Evolutionary conservation across 2,329 filamentous ascomycete genomes (phyloP).

Genomic region (Lithohypha guttulata): DNA sequence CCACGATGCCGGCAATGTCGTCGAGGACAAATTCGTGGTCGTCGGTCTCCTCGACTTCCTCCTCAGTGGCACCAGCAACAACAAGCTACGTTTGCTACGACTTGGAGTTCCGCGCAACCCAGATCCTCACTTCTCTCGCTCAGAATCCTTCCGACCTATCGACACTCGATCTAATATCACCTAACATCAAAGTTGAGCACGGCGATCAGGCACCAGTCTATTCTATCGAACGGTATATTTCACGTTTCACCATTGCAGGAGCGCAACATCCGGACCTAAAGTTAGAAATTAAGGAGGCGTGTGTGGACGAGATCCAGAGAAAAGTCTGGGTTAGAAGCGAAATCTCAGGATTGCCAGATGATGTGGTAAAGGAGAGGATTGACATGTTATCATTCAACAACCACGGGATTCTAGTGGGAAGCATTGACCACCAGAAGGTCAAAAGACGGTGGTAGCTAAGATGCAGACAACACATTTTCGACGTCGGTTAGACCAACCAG

Average conservation of each 20-base stretch:
- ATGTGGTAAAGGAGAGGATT: slow-evolving; percentile 10
- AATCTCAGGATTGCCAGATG: slow-evolving; percentile 9
- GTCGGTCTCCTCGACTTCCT: background rate
- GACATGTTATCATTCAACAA: slow-evolving; percentile 11
- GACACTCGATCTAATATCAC: slow-evolving; percentile 4
- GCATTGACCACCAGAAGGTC: slow-evolving; percentile 10
- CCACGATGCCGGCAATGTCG: background rate
- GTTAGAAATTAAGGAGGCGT: slow-evolving; percentile 11
- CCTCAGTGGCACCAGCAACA: background rate
- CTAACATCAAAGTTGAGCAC: slow-evolving; percentile 6
- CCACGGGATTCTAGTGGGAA: slow-evolving; percentile 9
- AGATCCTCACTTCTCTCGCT: slow-evolving; percentile 8
- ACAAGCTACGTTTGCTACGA: background rate
- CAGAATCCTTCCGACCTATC: background rate
- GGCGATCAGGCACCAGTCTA: slow-evolving; percentile 4
- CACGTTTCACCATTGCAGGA: background rate
- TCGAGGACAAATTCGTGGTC: slow-evolving; percentile 5
- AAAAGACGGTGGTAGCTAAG: background rate
- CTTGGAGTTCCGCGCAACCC: background rate
- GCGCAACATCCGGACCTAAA: slow-evolving; percentile 7
- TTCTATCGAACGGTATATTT: slow-evolving; percentile 4
- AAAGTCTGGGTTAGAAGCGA: slow-evolving; percentile 14
- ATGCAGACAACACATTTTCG: too few relatives aligned
- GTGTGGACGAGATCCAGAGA: slow-evolving; percentile 10
- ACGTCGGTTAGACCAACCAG: too few relatives aligned